phyloP scores from a whole-genome alignment of 2,329 filamentous ascomycete genomes.

The Blastomyces emzantsi region DNA sequence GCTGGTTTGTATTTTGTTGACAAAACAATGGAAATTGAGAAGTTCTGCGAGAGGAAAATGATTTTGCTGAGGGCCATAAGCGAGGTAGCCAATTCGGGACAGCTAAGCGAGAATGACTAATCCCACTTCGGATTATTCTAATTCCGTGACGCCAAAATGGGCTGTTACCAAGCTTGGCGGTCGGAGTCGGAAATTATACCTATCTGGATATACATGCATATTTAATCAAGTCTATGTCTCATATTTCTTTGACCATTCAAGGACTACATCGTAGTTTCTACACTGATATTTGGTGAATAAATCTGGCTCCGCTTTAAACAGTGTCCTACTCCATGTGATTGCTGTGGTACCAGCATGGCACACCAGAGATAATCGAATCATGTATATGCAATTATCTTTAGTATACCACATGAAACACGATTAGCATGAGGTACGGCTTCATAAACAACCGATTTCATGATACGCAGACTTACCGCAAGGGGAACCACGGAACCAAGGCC shows the following conservation, averaged over 20 bases:
- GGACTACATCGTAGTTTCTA: constrained; percentile 13
- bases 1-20: neutral
- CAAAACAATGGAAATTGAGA: neutral
- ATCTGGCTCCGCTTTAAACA: constrained; percentile 12
- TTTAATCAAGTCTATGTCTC: no score
- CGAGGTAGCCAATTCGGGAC: neutral
- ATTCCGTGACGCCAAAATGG: neutral
- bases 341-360: constrained; percentile 16
- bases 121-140: neutral
- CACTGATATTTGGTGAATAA: constrained; percentile 13
- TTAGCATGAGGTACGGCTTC: neutral
- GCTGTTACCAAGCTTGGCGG: no score
- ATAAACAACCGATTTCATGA: neutral
- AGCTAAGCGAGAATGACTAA: constrained; percentile 5
- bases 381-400: constrained; percentile 17
- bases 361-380: constrained; percentile 15
- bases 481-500: constrained; percentile 8
- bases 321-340: constrained; percentile 13
- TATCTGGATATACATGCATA: no score
- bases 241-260: constrained; percentile 13
- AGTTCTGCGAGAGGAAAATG: neutral
- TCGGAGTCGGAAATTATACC: no score
- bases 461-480: constrained; percentile 9
- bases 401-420: neutral
- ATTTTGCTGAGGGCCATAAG: neutral